These are phyloP conservation scores for Chlamydomonas sp. DNA, from an alignment of 139 green algal genomes.

Conservation along the genomic window DNA sequence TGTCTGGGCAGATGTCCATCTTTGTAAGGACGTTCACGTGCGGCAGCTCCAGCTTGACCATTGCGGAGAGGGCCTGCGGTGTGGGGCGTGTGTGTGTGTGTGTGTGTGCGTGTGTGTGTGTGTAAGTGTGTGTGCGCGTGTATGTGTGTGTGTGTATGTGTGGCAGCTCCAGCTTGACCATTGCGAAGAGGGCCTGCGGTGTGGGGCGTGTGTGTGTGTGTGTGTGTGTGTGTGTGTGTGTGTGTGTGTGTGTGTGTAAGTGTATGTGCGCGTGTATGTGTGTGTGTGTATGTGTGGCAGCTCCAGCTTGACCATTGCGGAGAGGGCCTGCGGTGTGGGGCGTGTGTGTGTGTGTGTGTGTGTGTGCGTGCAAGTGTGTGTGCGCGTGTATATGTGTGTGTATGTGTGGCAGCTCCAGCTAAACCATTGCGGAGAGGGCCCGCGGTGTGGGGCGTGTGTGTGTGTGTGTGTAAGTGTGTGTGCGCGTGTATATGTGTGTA, in stretches of 20 bases:
- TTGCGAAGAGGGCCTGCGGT: slow-evolving; percentile 70
- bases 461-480: too few relatives aligned
- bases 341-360: too few relatives aligned
- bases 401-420: too few relatives aligned
- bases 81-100: too few relatives aligned
- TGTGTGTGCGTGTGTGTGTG: too few relatives aligned
- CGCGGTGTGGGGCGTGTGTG: too few relatives aligned
- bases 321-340: slow-evolving; percentile 47
- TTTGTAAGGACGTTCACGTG: slow-evolving; percentile 98
- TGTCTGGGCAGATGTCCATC: slow-evolving; percentile 75
- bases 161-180: slow-evolving; percentile 95
- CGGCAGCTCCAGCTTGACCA: slow-evolving; percentile 95
- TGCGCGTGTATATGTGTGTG: slow-evolving; percentile 89
- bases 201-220: too few relatives aligned
- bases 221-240: too few relatives aligned
- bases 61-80: slow-evolving; percentile 70
- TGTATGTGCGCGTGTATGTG: too few relatives aligned
- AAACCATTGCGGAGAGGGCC: too few relatives aligned
- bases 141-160: slow-evolving; percentile 97
- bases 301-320: slow-evolving; percentile 95
- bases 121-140: slow-evolving; percentile 74
- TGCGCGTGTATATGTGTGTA: too few relatives aligned
- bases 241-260: slow-evolving; percentile 74
- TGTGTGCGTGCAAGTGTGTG: too few relatives aligned
- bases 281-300: slow-evolving; percentile 93